phyloP scores from a whole-genome alignment of 768 basidiomycete species.

The Neoboletus magnificus region DNA sequence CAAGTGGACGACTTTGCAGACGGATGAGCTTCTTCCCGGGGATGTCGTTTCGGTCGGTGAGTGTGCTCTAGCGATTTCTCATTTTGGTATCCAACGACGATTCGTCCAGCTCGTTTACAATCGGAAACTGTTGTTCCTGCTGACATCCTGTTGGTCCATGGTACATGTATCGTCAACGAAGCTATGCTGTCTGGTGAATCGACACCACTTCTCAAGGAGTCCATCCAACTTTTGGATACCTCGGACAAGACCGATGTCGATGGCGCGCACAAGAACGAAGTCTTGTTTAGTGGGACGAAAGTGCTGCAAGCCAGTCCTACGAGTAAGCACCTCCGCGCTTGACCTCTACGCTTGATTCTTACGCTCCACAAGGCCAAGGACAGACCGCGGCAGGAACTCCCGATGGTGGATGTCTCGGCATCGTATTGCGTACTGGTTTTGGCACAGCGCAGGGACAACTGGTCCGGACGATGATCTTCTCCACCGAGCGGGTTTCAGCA shows the following conservation, averaged over 20 bases:
- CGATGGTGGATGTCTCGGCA: slow-evolving; percentile 87
- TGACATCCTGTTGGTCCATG: slow-evolving; percentile 88
- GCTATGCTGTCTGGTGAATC: slow-evolving; percentile 99
- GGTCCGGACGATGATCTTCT: slow-evolving; percentile 98
- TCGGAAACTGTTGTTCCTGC: slow-evolving; percentile 89
- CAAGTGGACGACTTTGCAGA: slow-evolving; percentile 78
- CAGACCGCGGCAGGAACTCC: slow-evolving; percentile 61
- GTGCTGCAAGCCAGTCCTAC: slow-evolving; percentile 71
- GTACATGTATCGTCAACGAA: slow-evolving; percentile 96
- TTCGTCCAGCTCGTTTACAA: slow-evolving; percentile 52
- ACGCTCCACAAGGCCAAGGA: slow-evolving; percentile 23
- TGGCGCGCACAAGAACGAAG: slow-evolving; percentile 78
- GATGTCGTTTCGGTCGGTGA: slow-evolving; percentile 81
- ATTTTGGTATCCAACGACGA: neutral
- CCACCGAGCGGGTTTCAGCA: slow-evolving; percentile 92
- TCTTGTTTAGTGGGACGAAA: slow-evolving; percentile 97
- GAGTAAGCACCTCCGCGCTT: slow-evolving; percentile 28
- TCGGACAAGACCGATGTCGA: slow-evolving; percentile 81
- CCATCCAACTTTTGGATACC: slow-evolving; percentile 78
- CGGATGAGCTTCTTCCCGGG: slow-evolving; percentile 86
- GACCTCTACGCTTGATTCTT: neutral
- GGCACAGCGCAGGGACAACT: slow-evolving; percentile 97
- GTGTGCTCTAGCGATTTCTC: slow-evolving; percentile 29
- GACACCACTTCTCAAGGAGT: slow-evolving; percentile 94
- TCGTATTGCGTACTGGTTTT: slow-evolving; percentile 93